Evolutionary conservation across 495 filamentous ascomycete genomes (phyloP).

Genomic region (Hyaloscypha variabilis): DNA sequence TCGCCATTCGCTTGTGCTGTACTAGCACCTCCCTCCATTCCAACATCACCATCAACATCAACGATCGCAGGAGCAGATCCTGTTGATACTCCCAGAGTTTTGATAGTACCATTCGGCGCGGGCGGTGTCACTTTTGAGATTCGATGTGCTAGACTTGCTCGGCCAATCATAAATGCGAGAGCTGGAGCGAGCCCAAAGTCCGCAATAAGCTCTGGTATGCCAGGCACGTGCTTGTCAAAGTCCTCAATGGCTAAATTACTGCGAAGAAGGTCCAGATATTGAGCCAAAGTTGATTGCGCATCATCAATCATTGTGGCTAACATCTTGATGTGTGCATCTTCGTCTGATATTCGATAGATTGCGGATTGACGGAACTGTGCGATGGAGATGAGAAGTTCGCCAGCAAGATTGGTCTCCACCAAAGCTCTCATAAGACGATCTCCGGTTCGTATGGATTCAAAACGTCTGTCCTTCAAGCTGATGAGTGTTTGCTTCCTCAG

Average conservation of each 20-base stretch:
- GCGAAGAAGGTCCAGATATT: slow-evolving; percentile 87
- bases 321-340: slow-evolving; percentile 75
- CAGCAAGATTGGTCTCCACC: slow-evolving; percentile 69
- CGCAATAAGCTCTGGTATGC: slow-evolving; percentile 67
- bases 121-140: slow-evolving; percentile 39
- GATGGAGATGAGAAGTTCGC: slow-evolving; percentile 82
- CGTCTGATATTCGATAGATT: slow-evolving; percentile 68
- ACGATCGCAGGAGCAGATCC: not conserved
- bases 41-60: slow-evolving; percentile 26
- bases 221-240: slow-evolving; percentile 82
- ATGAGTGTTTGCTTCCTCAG: slow-evolving; percentile 79
- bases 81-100: not conserved
- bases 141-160: slow-evolving; percentile 64
- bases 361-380: slow-evolving; percentile 85
- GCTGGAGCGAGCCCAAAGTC: slow-evolving; percentile 82
- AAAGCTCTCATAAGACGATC: slow-evolving; percentile 79
- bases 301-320: slow-evolving; percentile 86
- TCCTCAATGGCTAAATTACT: slow-evolving; percentile 75
- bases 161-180: slow-evolving; percentile 85
- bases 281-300: slow-evolving; percentile 78
- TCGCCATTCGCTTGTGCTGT: slow-evolving; percentile 5
- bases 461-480: slow-evolving; percentile 76
- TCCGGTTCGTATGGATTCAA: slow-evolving; percentile 66
- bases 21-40: slow-evolving; percentile 12
- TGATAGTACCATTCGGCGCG: slow-evolving; percentile 12